Base-by-base conservation (phyloP, 1,139 yeast genomes). In the Debaryomyces coudertii region DNA sequence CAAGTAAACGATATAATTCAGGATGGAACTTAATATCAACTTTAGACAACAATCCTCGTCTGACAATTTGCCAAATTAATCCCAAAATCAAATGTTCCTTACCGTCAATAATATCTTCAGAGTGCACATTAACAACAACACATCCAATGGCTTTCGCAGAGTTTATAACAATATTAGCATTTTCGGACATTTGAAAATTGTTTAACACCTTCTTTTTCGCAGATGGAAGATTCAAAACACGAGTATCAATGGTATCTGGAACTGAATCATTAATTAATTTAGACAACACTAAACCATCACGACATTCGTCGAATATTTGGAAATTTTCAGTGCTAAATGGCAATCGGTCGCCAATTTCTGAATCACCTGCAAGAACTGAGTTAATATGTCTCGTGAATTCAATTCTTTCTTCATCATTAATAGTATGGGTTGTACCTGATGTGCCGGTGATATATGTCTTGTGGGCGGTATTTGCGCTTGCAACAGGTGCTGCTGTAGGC, bases 71-170 rank as follows among this genome's bases (percentile, higher is more conserved):
- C 99, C 99, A 93, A 58, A 93, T 92, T 50, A 95, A 80, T 49
- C 99, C 99, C 56, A 93, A 76, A 53, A 93, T 90, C 66, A 93
- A 80, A 67, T 93, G 98, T 69, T 93, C 99, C 58, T 87, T 89
- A 57, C 99, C 99, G 58, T 92, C 98, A 57, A 92, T 90, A 50
- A 93, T 89, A 67, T 93, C 98, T 65, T 93, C 98, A 4, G 98
- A 88, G 60, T 93, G 98, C 42, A 93, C 98, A 64, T 93, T 93
- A 44, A 95, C 98, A 42, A 93, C 99, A 46, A 93, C 89, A 76
- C 98, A 93, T 16, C 98, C 99, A 69, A 93, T 93, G 46, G 98
- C 99, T 73, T 93, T 93, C 34, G 99, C 99, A 3, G 99, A 93
- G 66, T 93, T 93, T 69, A 93, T 89, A 38, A 93, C 99, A 56